Evolutionary conservation across 2,329 filamentous ascomycete species (phyloP), one percentile per base, ranked within the genome.

Genomic region (Aspergillus flavus): DNA sequence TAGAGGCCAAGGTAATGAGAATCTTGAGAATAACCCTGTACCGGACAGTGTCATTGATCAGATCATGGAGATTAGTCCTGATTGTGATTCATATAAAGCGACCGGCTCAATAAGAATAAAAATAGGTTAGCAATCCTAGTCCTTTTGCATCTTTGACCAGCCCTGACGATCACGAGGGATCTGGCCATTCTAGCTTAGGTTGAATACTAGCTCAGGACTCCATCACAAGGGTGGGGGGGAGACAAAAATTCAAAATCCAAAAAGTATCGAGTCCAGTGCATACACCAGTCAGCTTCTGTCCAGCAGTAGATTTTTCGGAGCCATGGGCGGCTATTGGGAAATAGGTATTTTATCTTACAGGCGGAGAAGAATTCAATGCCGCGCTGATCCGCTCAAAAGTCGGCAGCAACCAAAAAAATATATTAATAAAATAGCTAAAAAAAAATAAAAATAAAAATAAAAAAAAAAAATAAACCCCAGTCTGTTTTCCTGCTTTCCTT

Each of bases 281-380:
- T 45, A 39, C 56, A 55, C 63, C 63, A 61, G 58, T 63, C 58
- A 65, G 52, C 26, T 45, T 50, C 32, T 45, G 26, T 55, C 43
- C 28, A 53, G 34, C 34, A 7, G 36, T 58, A 56, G 53, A 61
- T 57, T 69, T 65, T 71, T 48, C 43, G 28, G 32, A 57, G 65
- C 66, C 58, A 68, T 66, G 63, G 65, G 68, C 68, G 66, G 66
- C 64, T 69, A 68, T 46, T 48, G 52, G 58, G 62, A 45, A 45
- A 21, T 45, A 69, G 36, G 36, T 41, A 63, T 63, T 68, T 43
- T 59, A 41, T 41, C 52, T 63, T 26, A 61, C 43, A 57, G 63
- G 61, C 46, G 30, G 55, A 59, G 21, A 30, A 30, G 46, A 28
- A 30, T 30, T n/a, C 28, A 52, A 32, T 32, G 28, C 46, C 46